Conservation (phyloP, 148 eudicot genomes). For the Rhododendron ferrugineum region DNA sequence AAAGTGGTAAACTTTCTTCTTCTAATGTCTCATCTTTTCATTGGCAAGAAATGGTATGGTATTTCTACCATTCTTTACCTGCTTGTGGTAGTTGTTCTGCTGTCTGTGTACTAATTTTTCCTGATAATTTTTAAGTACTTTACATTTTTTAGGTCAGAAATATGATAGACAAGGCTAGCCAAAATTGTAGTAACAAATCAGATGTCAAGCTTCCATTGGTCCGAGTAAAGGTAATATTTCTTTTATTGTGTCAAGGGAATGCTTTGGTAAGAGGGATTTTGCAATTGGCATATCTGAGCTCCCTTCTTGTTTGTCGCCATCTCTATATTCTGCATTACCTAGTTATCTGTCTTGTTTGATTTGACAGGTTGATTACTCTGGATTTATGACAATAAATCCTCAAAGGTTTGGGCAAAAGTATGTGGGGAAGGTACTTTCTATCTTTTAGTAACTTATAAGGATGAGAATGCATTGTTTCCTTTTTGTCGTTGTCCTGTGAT, state of each 20-base stretch:
- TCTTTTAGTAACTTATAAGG: background rate
- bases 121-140: slow-evolving; percentile 3
- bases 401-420: slow-evolving; percentile 98
- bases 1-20: slow-evolving; percentile 52
- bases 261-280: background rate
- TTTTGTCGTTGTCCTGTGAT: background rate
- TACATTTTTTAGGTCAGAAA: slow-evolving; percentile 57
- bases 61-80: background rate
- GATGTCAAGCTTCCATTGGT: slow-evolving; percentile 85
- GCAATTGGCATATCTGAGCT: background rate
- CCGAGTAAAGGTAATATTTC: slow-evolving; percentile 63
- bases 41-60: background rate
- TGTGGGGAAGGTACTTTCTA: slow-evolving; percentile 76
- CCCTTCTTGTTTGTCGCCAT: background rate
- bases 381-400: slow-evolving; percentile 97
- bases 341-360: slow-evolving; percentile 1
- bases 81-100: background rate
- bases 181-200: slow-evolving; percentile 35
- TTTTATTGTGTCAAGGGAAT: background rate
- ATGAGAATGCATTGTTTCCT: background rate
- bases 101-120: slow-evolving; percentile 2
- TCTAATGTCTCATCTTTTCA: background rate
- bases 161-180: slow-evolving; percentile 72
- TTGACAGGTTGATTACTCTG: slow-evolving; percentile 93
- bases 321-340: background rate